Conservation (phyloP, 2,329 filamentous ascomycete genomes). For the Epichloe typhina region DNA sequence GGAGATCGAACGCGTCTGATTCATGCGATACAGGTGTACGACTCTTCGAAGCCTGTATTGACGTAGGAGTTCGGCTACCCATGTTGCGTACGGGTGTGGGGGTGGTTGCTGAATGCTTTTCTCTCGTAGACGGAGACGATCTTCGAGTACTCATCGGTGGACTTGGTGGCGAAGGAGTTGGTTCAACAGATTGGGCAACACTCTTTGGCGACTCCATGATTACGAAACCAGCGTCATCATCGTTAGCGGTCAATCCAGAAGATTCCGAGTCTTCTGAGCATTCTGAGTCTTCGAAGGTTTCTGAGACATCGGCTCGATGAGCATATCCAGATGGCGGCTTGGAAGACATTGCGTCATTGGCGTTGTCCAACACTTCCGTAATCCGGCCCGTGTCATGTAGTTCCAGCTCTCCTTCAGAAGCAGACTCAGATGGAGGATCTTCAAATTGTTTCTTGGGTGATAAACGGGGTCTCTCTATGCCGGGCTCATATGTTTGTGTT, state of each 20-base stretch:
- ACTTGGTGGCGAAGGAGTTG: constrained; percentile 4
- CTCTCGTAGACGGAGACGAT: neutral
- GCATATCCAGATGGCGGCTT: neutral
- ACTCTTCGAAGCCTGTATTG: neutral
- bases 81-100: neutral
- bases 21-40: neutral
- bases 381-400: neutral
- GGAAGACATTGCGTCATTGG: neutral
- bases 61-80: neutral
- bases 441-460: neutral
- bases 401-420: neutral
- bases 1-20: constrained; percentile 4
- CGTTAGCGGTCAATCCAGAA: neutral
- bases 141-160: neutral
- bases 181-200: neutral
- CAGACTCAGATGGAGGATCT: neutral
- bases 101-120: neutral
- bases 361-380: constrained; percentile 2
- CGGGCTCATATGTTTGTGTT: neutral
- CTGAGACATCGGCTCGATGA: neutral
- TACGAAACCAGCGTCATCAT: constrained; percentile 3
- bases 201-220: constrained; percentile 1
- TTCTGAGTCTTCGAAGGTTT: neutral
- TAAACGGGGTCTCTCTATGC: neutral
- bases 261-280: neutral